A percentile compares a stretch with the other conserved stretches of the same genome.
phyloP scores from a whole-genome alignment of 192 early-diverging fungal genomes.

The Globomyces pollinis-pini region DNA sequence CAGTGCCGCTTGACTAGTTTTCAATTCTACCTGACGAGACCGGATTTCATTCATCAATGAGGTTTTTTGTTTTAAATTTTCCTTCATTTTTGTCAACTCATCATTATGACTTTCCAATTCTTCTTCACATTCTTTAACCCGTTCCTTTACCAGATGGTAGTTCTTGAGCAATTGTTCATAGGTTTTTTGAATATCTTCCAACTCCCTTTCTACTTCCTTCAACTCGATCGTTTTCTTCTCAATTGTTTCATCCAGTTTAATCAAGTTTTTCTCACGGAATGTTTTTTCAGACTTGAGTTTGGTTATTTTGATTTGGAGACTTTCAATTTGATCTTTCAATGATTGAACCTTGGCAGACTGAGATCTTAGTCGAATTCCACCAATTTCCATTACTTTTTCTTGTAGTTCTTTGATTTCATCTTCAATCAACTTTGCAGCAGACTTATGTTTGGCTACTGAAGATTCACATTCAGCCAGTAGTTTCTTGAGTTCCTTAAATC shows the following conservation, averaged over 20 bases:
- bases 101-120: constrained; percentile 42
- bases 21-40: not conserved
- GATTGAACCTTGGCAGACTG: constrained; percentile 83
- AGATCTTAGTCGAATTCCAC: constrained; percentile 75
- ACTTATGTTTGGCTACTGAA: constrained; percentile 33
- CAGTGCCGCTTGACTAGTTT: not conserved
- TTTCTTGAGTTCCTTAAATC: constrained; percentile 30
- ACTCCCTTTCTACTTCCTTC: constrained; percentile 54
- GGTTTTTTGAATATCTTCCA: constrained; percentile 48
- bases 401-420: constrained; percentile 73
- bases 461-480: constrained; percentile 13
- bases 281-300: constrained; percentile 66
- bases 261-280: constrained; percentile 66
- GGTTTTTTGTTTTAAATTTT: not conserved
- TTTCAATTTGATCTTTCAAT: constrained; percentile 67
- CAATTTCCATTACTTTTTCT: constrained; percentile 83
- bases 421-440: constrained; percentile 48
- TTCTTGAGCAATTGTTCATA: constrained; percentile 16
- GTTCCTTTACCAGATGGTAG: constrained; percentile 8
- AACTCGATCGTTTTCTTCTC: constrained; percentile 57
- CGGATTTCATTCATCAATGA: not conserved
- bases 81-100: constrained; percentile 39
- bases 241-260: constrained; percentile 59
- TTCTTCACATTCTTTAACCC: constrained; percentile 59
- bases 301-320: constrained; percentile 57